A percentile compares a stretch with the other conserved stretches of the same genome.
phyloP scores from a whole-genome alignment of 345 rosid species.

The Citrus unshiu region DNA sequence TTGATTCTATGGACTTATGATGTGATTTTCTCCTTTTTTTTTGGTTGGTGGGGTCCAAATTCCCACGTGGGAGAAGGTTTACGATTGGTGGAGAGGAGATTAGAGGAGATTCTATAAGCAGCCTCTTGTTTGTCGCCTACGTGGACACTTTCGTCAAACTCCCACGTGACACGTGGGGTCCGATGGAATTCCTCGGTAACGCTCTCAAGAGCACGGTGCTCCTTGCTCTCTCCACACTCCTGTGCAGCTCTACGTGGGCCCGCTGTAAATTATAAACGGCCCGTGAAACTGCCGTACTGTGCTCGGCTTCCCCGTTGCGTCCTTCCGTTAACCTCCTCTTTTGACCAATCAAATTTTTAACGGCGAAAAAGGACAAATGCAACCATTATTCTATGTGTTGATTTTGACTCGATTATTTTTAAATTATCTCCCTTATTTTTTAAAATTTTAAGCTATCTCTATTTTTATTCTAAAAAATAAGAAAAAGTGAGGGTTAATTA shows the following conservation, averaged over 20 bases:
- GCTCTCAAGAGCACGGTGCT: neutral
- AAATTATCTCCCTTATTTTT: too few relatives aligned
- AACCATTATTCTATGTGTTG: too few relatives aligned
- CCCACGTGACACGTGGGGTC: constrained; percentile 50
- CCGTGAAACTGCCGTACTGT: constrained; percentile 10
- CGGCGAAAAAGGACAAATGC: neutral
- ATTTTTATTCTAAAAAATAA: too few relatives aligned
- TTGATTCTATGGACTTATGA: constrained; percentile 6
- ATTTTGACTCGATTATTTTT: too few relatives aligned
- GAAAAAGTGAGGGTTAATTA: too few relatives aligned
- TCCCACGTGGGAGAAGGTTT: constrained; percentile 57
- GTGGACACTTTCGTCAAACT: constrained; percentile 23
- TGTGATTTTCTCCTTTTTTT: neutral
- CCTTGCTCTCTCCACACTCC: neutral
- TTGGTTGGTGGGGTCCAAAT: constrained; percentile 28
- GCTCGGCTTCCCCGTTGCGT: neutral
- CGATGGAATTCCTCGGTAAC: neutral
- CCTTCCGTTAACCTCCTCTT: neutral
- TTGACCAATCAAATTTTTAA: neutral
- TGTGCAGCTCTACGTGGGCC: neutral
- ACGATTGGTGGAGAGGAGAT: constrained; percentile 73
- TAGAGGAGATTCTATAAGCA: constrained; percentile 43
- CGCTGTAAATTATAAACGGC: neutral
- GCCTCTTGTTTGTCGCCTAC: constrained; percentile 27
- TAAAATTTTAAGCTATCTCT: too few relatives aligned